These are phyloP conservation scores for Colletotrichum gigasporum DNA, from an alignment of 2,329 filamentous ascomycete species.

Conservation along the genomic window DNA sequence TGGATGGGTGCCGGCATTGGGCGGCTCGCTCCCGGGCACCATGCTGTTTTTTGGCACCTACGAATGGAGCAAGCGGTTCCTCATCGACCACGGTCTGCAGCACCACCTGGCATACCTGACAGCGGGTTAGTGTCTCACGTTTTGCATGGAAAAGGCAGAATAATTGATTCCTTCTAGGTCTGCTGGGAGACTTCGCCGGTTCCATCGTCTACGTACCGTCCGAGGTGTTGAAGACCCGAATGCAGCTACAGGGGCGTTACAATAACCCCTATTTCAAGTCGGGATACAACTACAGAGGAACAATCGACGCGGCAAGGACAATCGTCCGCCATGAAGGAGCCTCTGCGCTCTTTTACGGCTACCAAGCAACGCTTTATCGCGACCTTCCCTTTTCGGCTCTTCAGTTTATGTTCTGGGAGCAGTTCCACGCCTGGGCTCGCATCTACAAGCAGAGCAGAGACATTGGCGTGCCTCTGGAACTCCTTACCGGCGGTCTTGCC, in stretches of 20 bases:
- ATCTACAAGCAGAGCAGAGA: constrained; percentile 81
- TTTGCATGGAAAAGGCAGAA: background rate
- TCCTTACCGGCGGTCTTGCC: constrained; percentile 87
- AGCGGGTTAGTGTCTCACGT: constrained; percentile 66
- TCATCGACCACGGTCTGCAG: constrained; percentile 86
- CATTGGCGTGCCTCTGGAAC: constrained; percentile 86
- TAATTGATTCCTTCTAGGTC: constrained; percentile 62
- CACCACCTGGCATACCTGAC: constrained; percentile 86
- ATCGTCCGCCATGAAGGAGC: constrained; percentile 87
- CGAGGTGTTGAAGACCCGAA: constrained; percentile 95
- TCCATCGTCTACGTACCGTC: constrained; percentile 96
- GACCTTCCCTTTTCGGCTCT: constrained; percentile 96
- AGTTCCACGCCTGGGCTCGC: constrained; percentile 85
- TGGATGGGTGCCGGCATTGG: constrained; percentile 89
- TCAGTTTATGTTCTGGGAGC: constrained; percentile 98
- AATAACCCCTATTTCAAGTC: constrained; percentile 95
- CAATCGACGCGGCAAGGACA: constrained; percentile 83
- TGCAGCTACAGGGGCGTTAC: constrained; percentile 93
- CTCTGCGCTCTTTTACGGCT: constrained; percentile 92
- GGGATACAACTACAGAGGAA: constrained; percentile 95
- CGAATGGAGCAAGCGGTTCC: constrained; percentile 89
- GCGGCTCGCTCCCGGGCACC: constrained; percentile 93
- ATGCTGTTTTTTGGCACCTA: constrained; percentile 96
- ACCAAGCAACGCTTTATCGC: constrained; percentile 92
- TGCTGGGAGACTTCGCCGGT: constrained; percentile 90